Percentiles rank a stretch among this genome's conserved stretches.
Conservation (phyloP, 805 yeast genomes). For the Kodamaea restingae region DNA sequence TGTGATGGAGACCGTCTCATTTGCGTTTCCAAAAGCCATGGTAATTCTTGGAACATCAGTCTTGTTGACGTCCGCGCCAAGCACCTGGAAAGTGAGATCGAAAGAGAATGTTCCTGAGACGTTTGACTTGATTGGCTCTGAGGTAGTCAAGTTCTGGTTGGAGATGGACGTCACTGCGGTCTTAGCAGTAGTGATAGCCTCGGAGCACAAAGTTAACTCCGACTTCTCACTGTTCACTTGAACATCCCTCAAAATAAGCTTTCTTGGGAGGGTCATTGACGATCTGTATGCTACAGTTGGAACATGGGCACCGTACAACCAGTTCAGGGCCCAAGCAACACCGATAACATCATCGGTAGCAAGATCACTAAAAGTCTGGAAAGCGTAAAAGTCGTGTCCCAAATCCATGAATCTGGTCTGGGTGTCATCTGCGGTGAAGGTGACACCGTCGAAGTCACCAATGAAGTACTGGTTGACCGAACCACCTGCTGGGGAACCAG, state of each 20-base stretch:
- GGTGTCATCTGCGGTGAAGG: constrained; percentile 27
- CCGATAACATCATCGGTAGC: constrained; percentile 23
- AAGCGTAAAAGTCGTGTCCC: constrained; percentile 39
- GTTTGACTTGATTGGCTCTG: not conserved
- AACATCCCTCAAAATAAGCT: constrained; percentile 21
- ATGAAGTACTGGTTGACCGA: constrained; percentile 37
- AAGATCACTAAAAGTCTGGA: constrained; percentile 30
- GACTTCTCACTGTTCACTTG: constrained; percentile 21
- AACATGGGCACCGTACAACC: constrained; percentile 35
- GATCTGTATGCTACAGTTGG: constrained; percentile 36
- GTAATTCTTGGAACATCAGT: constrained; percentile 1
- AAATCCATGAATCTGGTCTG: constrained; percentile 27
- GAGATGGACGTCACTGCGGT: not conserved
- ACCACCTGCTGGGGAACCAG: constrained; percentile 41
- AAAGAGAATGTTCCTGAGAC: not conserved
- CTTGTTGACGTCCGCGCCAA: not conserved
- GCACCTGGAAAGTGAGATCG: not conserved
- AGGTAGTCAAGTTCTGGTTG: not conserved
- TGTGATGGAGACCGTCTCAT: constrained; percentile 20
- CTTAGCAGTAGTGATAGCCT: not conserved
- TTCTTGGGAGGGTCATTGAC: constrained; percentile 32
- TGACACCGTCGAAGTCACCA: constrained; percentile 39
- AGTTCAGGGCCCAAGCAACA: constrained; percentile 42
- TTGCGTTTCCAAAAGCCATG: not conserved
- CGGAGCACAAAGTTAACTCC: constrained; percentile 14